Evolutionary conservation across 2,329 filamentous ascomycete species (phyloP).

Genomic region (Cladosporium sp.): DNA sequence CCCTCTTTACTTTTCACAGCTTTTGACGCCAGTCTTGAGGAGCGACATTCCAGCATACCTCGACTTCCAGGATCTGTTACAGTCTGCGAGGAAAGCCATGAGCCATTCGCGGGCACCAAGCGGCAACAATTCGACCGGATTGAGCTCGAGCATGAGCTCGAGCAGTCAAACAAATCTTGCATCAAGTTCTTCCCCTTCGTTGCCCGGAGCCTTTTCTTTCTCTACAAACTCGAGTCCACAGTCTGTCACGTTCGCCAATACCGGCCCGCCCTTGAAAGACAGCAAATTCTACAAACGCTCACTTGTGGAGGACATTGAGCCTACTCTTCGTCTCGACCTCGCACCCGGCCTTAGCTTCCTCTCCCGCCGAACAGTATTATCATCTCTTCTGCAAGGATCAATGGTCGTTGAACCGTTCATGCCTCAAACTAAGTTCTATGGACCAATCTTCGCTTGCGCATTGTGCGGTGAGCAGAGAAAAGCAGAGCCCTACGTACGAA

Average conservation of each 20-base stretch:
- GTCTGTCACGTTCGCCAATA: conserved; percentile 26
- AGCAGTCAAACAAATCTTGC: conserved; percentile 50
- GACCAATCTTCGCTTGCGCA: conserved; percentile 66
- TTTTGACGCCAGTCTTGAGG: conserved; percentile 77
- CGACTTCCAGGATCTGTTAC: conserved; percentile 77
- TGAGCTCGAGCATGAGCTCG: conserved; percentile 38
- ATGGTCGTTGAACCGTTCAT: conserved; percentile 83
- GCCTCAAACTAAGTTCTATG: conserved; percentile 49
- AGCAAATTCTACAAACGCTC: conserved; percentile 91
- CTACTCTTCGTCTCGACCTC: conserved; percentile 81
- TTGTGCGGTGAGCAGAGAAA: conserved; percentile 82
- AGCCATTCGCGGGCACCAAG: conserved; percentile 65
- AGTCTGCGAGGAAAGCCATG: conserved; percentile 55
- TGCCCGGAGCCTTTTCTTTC: conserved; percentile 41
- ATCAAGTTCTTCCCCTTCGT: conserved; percentile 35
- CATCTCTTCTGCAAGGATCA: conserved; percentile 76
- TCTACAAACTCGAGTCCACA: conserved; percentile 25
- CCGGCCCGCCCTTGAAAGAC: conserved; percentile 69
- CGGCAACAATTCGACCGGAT: conserved; percentile 19
- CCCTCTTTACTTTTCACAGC: conserved; percentile 71
- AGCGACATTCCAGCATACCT: conserved; percentile 76
- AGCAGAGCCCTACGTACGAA: conserved; percentile 66
- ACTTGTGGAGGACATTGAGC: conserved; percentile 87
- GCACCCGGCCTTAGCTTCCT: conserved; percentile 93
- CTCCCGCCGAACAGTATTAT: conserved; percentile 77